Evolutionary conservation across 345 rosid genomes (phyloP).

Genomic region (Citrus glauca): DNA sequence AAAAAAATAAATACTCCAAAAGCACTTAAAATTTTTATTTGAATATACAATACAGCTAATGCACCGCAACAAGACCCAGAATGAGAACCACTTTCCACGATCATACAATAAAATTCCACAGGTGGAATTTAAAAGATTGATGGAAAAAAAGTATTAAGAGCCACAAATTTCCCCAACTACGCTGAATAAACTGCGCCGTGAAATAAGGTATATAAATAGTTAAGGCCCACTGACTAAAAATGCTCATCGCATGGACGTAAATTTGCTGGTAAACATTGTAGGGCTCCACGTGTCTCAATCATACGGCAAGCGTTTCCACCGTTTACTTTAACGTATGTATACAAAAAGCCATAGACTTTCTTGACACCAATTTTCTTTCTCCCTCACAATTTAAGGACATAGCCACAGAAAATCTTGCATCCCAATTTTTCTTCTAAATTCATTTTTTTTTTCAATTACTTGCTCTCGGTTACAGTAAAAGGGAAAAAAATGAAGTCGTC

Average conservation of each 20-base stretch:
- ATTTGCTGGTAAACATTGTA: too few species aligned
- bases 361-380: background rate
- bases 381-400: background rate
- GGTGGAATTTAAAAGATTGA: too few species aligned
- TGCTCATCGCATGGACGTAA: background rate
- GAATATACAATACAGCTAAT: too few species aligned
- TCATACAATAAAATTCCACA: too few species aligned
- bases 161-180: too few species aligned
- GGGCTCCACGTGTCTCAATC: constrained; percentile 3
- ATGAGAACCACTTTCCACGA: too few species aligned
- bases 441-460: too few species aligned
- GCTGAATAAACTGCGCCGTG: constrained; percentile 7
- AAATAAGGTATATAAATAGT: background rate
- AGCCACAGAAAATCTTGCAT: background rate
- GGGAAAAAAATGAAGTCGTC: constrained; percentile 18
- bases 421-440: background rate
- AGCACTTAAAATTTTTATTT: too few species aligned
- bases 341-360: background rate
- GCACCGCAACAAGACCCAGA: too few species aligned
- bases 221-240: background rate
- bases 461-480: too few species aligned
- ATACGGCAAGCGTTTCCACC: background rate
- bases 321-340: background rate
- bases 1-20: too few species aligned
- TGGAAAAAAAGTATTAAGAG: too few species aligned